Evolutionary conservation across 1,284 basidiomycete species (phyloP), one percentile per base, ranked within the genome.

Genomic region (Garcileccinum viscosum): DNA sequence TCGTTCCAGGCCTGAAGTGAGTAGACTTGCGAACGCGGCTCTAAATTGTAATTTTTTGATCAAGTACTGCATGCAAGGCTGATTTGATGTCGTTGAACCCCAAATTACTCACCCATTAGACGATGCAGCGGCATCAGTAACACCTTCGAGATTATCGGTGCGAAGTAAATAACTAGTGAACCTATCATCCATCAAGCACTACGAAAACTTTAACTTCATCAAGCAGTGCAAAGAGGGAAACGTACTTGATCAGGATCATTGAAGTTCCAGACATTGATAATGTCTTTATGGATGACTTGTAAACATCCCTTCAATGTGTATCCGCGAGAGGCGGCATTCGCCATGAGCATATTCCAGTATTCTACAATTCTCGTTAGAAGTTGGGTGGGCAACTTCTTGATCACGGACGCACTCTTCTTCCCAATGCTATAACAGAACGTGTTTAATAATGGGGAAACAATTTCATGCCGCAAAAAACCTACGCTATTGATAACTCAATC

Each of bases 41-140:
- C 73, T 72, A 33, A 37, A 47, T 22, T 17, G 11, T 3, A 35
- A 27, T n/a, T 9, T 37, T 9, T 11, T 53, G 12, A 42, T 73
- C 24, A 69, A 50, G n/a, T 12, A n/a, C 24, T 42, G 30, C 8
- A 9, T 7, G 22, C 6, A 30, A 35, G 11, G 32, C 11, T 8
- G 8, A 0, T 1, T 6, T n/a, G 30, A 30, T 22, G 19, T 22
- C 19, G 17, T 32, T 50, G 24, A 50, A 50, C 24, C 27, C n/a
- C 8, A 40, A 27, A 61, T 12, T 14, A 69, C 72, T 50, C 37
- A 74, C 71, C 22, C 0, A n/a, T 14, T 44, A 19, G 62, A 44
- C 12, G 7, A 4, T 8, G 22, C 67, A 64, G 77, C 72, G 2
- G 72, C 60, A 37, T 72, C 67, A 30, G 8, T 11, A 17, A 11